Percentiles rank a stretch among this genome's conserved stretches.
Evolutionary conservation across 2,329 filamentous ascomycete species (phyloP).

Genomic region (Colletotrichum orbiculare): DNA sequence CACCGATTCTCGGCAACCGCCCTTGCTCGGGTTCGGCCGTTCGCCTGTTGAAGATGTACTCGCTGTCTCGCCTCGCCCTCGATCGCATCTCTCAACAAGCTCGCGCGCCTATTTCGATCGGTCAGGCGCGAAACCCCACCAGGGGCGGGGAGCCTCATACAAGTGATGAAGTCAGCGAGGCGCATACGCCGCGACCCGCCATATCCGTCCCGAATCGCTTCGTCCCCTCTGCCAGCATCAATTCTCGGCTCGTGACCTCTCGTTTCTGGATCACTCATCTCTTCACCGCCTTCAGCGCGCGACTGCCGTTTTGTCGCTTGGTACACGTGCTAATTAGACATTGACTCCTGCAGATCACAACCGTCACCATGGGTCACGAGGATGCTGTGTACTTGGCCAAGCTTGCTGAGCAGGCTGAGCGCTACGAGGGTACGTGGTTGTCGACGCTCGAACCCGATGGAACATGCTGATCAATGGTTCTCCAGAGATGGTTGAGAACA

Average conservation of each 20-base stretch:
- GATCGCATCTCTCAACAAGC: constrained; percentile 31
- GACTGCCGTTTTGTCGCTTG: not conserved
- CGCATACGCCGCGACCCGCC: constrained; percentile 32
- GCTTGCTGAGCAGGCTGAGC: constrained; percentile 99
- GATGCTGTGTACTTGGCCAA: constrained; percentile 99
- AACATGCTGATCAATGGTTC: constrained; percentile 26
- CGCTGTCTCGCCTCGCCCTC: constrained; percentile 9
- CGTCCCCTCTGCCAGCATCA: constrained; percentile 11
- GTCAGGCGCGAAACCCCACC: constrained; percentile 38
- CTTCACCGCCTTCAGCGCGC: constrained; percentile 8
- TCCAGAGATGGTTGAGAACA: constrained; percentile 99
- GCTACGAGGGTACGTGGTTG: constrained; percentile 88
- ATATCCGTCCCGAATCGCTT: constrained; percentile 5
- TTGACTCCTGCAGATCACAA: constrained; percentile 38
- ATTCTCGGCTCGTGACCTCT: not conserved
- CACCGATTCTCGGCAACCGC: constrained; percentile 33
- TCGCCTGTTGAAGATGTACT: constrained; percentile 23
- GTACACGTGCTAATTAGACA: constrained; percentile 29
- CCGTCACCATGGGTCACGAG: constrained; percentile 94
- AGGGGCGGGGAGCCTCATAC: constrained; percentile 35
- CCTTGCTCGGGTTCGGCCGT: constrained; percentile 6
- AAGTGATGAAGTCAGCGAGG: constrained; percentile 38
- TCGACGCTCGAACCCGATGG: constrained; percentile 17
- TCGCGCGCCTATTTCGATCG: constrained; percentile 29
- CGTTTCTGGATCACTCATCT: not conserved